A percentile compares a stretch with the other conserved stretches of the same genome.
phyloP scores from a whole-genome alignment of 495 filamentous ascomycete species.

The Aspergillus sparsus region DNA sequence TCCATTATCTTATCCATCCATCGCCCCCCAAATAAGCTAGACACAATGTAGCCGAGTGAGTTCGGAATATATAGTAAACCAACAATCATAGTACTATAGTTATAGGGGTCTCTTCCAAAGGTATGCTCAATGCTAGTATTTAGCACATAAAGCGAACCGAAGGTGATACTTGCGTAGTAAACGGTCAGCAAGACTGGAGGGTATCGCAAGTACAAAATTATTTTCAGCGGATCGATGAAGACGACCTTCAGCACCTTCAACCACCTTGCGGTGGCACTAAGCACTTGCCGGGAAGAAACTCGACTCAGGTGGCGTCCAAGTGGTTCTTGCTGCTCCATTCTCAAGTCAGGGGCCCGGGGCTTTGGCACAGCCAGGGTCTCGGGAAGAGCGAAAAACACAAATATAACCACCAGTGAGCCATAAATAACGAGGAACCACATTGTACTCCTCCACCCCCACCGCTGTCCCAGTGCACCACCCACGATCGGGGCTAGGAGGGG shows the following conservation, averaged over 20 bases:
- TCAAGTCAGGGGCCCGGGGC: slow-evolving; percentile 18
- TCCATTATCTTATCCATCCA: slow-evolving; percentile 94
- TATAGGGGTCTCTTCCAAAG: slow-evolving; percentile 74
- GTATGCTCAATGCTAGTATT: slow-evolving; percentile 81
- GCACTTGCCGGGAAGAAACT: slow-evolving; percentile 63
- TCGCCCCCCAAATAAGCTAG: slow-evolving; percentile 71
- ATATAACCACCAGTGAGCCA: slow-evolving; percentile 62
- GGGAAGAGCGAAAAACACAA: slow-evolving; percentile 68
- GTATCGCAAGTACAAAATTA: slow-evolving; percentile 77
- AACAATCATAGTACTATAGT: slow-evolving; percentile 70
- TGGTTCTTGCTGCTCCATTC: slow-evolving; percentile 25
- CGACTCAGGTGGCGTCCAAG: slow-evolving; percentile 49
- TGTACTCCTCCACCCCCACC: slow-evolving; percentile 79
- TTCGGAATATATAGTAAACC: slow-evolving; percentile 80
- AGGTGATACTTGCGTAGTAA: slow-evolving; percentile 79
- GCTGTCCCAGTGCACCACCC: slow-evolving; percentile 71
- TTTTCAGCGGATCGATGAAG: slow-evolving; percentile 77
- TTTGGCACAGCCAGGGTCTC: slow-evolving; percentile 57
- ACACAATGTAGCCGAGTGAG: slow-evolving; percentile 74
- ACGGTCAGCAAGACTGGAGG: slow-evolving; percentile 79
- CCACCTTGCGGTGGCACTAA: slow-evolving; percentile 54
- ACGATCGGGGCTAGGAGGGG: slow-evolving; percentile 85
- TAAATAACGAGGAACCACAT: slow-evolving; percentile 85
- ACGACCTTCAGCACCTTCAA: slow-evolving; percentile 60
- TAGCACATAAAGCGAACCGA: slow-evolving; percentile 79